These are phyloP conservation scores for Galerina sulciceps DNA, from an alignment of 768 basidiomycete genomes.

Conservation along the genomic window DNA sequence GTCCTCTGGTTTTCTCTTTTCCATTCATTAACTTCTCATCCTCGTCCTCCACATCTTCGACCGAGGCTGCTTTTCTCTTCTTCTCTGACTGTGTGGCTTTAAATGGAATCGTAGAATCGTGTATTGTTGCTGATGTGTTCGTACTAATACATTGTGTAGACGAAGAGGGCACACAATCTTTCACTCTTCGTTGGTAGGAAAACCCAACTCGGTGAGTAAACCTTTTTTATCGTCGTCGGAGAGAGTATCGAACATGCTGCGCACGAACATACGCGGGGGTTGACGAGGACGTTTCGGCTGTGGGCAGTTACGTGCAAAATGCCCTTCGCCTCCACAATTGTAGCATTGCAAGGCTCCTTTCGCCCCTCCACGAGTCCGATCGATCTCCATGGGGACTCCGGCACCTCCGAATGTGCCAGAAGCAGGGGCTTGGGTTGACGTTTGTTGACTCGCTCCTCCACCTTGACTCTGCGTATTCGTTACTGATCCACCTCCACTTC, in stretches of 20 bases:
- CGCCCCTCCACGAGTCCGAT: background rate
- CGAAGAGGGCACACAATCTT: conserved; percentile 5
- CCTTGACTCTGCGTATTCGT: background rate
- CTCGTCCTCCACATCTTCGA: conserved; percentile 5
- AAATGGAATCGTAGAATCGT: background rate
- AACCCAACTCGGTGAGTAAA: background rate
- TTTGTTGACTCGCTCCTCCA: background rate
- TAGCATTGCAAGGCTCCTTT: background rate
- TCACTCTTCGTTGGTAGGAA: conserved; percentile 2
- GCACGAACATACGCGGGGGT: background rate
- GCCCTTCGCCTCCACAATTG: background rate
- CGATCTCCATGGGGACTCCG: conserved; percentile 1
- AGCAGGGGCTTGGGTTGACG: background rate
- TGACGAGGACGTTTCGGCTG: background rate
- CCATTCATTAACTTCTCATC: background rate
- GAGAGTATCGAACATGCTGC: background rate
- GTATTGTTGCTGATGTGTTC: background rate
- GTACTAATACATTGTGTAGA: conserved; percentile 2
- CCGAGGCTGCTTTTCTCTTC: background rate
- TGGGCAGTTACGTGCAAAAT: conserved; percentile 6
- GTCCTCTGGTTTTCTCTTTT: background rate
- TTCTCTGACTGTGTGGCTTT: background rate
- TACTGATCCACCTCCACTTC: background rate
- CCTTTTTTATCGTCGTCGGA: background rate
- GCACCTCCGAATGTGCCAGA: background rate